Conservation (phyloP, 805 yeast genomes). For the Phaffomyces opuntiae region DNA sequence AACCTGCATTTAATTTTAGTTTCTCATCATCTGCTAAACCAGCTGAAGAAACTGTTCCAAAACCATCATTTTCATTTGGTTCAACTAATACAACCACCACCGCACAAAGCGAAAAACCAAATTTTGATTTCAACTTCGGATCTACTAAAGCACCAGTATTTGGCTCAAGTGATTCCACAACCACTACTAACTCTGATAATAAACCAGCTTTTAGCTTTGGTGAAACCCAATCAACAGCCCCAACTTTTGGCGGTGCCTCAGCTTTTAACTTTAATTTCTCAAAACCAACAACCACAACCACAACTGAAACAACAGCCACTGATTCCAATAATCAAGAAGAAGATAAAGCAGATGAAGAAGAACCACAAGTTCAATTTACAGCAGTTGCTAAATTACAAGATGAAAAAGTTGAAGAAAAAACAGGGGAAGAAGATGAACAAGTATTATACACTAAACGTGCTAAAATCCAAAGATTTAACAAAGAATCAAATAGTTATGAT, state of each 20-base stretch:
- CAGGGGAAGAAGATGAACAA: conserved; percentile 85
- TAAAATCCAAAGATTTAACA: conserved; percentile 57
- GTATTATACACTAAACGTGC: conserved; percentile 57
- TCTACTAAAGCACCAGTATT: background rate
- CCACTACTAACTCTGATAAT: conserved; percentile 8
- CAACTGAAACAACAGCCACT: conserved; percentile 3
- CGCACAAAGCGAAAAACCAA: background rate
- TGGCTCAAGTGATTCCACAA: background rate
- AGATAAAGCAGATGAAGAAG: conserved; percentile 36
- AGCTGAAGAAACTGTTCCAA: conserved; percentile 3
- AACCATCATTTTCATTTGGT: conserved; percentile 23
- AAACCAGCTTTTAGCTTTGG: conserved; percentile 23
- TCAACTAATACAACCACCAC: background rate
- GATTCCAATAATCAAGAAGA: background rate
- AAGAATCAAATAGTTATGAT: conserved; percentile 46
- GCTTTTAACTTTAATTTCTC: conserved; percentile 15
- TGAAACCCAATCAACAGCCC: conserved; percentile 8
- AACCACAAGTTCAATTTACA: conserved; percentile 41
- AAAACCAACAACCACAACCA: conserved; percentile 13
- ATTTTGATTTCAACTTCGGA: background rate
- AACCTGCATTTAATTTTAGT: conserved; percentile 1
- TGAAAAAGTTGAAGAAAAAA: conserved; percentile 43
- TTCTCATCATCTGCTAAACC: conserved; percentile 8
- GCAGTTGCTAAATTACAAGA: conserved; percentile 39
- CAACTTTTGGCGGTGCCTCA: conserved; percentile 27